A percentile compares a stretch with the other conserved stretches of the same genome.
phyloP scores from a whole-genome alignment of 2,329 filamentous ascomycete species.

The Curvularia verruculosa region DNA sequence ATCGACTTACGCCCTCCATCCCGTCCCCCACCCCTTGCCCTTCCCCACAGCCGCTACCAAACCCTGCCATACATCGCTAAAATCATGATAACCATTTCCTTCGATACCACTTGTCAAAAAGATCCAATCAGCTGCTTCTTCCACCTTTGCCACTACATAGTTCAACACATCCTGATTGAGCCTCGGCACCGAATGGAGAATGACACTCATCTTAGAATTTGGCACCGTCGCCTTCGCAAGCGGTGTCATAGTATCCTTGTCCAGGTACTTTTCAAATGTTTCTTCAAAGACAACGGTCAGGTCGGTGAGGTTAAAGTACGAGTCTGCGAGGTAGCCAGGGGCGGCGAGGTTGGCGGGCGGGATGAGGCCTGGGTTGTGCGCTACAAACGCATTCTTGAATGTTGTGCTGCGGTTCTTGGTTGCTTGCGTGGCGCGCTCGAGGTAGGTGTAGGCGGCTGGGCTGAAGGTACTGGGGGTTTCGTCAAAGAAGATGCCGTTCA shows the following conservation, averaged over 20 bases:
- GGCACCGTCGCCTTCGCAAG: slow-evolving; percentile 28
- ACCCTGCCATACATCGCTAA: slow-evolving; percentile 31
- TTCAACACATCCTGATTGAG: slow-evolving; percentile 31
- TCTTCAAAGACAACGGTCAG: slow-evolving; percentile 44
- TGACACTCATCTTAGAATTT: slow-evolving; percentile 33
- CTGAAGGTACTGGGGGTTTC: slow-evolving; percentile 52
- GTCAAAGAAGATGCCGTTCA: slow-evolving; percentile 61
- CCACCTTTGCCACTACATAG: slow-evolving; percentile 38
- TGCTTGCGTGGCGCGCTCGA: slow-evolving; percentile 26
- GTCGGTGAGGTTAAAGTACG: slow-evolving; percentile 41
- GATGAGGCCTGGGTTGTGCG: slow-evolving; percentile 40
- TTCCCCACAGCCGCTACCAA: slow-evolving; percentile 29
- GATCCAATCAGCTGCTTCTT: slow-evolving; percentile 40
- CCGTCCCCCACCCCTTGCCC: neutral
- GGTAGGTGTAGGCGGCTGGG: slow-evolving; percentile 28
- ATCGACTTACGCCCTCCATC: neutral
- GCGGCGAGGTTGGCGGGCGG: slow-evolving; percentile 25
- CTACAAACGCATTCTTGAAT: slow-evolving; percentile 37
- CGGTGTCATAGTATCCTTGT: slow-evolving; percentile 27
- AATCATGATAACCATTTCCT: slow-evolving; percentile 37
- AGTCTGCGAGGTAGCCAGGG: slow-evolving; percentile 22
- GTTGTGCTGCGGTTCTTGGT: slow-evolving; percentile 29
- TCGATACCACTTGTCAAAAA: slow-evolving; percentile 37
- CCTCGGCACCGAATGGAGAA: slow-evolving; percentile 37
- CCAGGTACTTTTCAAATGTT: slow-evolving; percentile 37